Evolutionary conservation across 2,329 filamentous ascomycete species (phyloP), one percentile per base, ranked within the genome.

Genomic region (Aspergillus clavatus): DNA sequence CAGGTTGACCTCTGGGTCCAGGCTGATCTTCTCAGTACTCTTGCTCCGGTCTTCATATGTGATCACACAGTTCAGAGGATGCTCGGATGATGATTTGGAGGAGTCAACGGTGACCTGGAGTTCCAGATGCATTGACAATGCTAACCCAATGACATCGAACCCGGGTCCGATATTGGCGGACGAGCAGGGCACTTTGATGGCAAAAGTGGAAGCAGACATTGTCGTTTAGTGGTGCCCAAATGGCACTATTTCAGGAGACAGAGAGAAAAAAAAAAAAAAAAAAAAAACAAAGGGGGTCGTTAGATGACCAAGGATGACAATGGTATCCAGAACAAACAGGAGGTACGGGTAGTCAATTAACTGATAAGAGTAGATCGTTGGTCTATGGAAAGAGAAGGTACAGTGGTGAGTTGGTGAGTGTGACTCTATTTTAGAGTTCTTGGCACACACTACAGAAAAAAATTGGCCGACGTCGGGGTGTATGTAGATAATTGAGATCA

Each of bases 161-260:
- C 91, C 91, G 39, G 91, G 91, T 57, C 89, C 91, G 65, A 97
- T 96, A 76, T 97, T 97, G 72, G 91, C 91, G 51, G 90, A 96
- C 49, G 91, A 97, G 74, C 88, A 94, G 54, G 91, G 91, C 51
- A 89, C 88, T 72, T 79, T 82, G 76, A 89, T 87, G 57, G 78
- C 73, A 69, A 86, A 84, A 43, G 80, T 81, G 40, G 56, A 54
- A 40, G 57, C 50, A 48, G 53, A 40, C 54, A 54, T 54, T 38
- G 45, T 43, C 22, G 40, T 28, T 35, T 27, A 12, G 22, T 4
- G 23, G 8, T 22, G 26, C 39, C 11, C 37, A 42, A 48, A 38
- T 28, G 12, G 19, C 16, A 27, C 31, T 11, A 33, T 16, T n/a
- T n/a, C 7, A 14, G 27, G 11, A 11, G 23, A 19, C 28, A 33